Percentiles rank a stretch among this genome's conserved stretches.
Conservation (phyloP, 2,329 filamentous ascomycete species). For the Diaporthe longicolla region DNA sequence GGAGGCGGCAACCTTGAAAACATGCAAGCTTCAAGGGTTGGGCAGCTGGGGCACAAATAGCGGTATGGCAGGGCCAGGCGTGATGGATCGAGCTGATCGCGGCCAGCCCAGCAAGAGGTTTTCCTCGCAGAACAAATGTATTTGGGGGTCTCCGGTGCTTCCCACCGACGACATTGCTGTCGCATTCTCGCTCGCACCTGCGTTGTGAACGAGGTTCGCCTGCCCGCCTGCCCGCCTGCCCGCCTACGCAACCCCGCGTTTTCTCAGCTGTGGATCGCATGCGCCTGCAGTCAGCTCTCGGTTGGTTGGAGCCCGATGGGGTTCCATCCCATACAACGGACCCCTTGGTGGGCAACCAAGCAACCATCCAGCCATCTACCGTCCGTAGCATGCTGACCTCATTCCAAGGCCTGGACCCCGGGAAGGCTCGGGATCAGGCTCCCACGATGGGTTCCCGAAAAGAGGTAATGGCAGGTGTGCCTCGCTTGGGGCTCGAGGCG, state of each 20-base stretch:
- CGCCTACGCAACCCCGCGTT: slow-evolving; percentile 21
- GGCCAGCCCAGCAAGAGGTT: neutral
- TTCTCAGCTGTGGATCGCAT: slow-evolving; percentile 28
- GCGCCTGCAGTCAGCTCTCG: slow-evolving; percentile 35
- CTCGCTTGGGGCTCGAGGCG: neutral
- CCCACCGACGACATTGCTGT: slow-evolving; percentile 13
- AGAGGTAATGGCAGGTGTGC: neutral
- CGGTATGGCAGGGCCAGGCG: slow-evolving; percentile 20
- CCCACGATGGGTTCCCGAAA: neutral
- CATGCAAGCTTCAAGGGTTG: slow-evolving; percentile 31
- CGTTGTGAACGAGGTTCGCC: neutral
- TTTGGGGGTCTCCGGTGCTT: slow-evolving; percentile 18
- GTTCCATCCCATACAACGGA: slow-evolving; percentile 7
- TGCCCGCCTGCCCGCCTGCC: neutral
- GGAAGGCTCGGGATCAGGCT: slow-evolving; percentile 13
- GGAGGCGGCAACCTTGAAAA: slow-evolving; percentile 27
- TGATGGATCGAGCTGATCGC: slow-evolving; percentile 26
- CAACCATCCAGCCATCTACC: neutral
- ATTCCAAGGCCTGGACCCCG: slow-evolving; percentile 6
- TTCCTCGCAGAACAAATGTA: neutral
- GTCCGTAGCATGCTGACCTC: neutral
- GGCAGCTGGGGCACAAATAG: slow-evolving; percentile 17
- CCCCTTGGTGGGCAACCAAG: slow-evolving; percentile 8
- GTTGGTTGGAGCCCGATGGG: slow-evolving; percentile 16
- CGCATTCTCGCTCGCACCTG: neutral